Conservation (phyloP, 768 basidiomycete genomes). For the Termitomyces sp. region DNA sequence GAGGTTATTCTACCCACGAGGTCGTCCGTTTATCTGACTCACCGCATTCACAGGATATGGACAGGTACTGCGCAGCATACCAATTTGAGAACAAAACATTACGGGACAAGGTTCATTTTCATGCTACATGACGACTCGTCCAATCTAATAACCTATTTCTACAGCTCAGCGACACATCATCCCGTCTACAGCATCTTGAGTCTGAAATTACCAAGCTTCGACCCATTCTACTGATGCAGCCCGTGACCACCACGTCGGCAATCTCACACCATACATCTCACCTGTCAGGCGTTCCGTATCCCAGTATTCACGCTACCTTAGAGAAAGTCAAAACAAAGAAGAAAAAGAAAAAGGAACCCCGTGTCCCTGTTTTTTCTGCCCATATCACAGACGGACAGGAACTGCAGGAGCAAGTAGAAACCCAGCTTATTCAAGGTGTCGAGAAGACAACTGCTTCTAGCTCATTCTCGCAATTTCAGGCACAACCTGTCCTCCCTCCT, state of each 20-base stretch:
- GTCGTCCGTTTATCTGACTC: neutral
- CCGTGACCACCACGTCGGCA: slow-evolving; percentile 25
- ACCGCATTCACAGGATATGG: slow-evolving; percentile 41
- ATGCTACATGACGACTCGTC: neutral
- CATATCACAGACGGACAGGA: slow-evolving; percentile 7
- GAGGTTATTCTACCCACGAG: slow-evolving; percentile 5
- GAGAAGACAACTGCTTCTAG: slow-evolving; percentile 10
- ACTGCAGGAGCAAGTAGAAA: slow-evolving; percentile 3
- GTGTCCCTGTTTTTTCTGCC: slow-evolving; percentile 11
- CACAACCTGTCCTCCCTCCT: slow-evolving; percentile 7
- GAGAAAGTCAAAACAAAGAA: slow-evolving; percentile 21
- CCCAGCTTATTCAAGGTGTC: slow-evolving; percentile 7
- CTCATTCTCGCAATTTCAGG: slow-evolving; percentile 18
- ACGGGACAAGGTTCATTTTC: slow-evolving; percentile 49
- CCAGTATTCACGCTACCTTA: slow-evolving; percentile 16
- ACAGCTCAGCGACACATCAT: slow-evolving; percentile 57
- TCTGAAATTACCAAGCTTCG: slow-evolving; percentile 59
- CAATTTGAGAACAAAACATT: slow-evolving; percentile 60
- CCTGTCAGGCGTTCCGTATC: slow-evolving; percentile 21
- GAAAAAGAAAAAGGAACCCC: slow-evolving; percentile 18
- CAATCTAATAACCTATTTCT: slow-evolving; percentile 1
- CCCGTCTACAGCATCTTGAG: slow-evolving; percentile 52
- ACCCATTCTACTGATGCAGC: slow-evolving; percentile 66
- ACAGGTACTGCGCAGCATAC: slow-evolving; percentile 41
- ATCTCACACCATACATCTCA: slow-evolving; percentile 18